These are phyloP conservation scores for Alloascoidea hylecoeti DNA, from an alignment of 805 yeast species.

Conservation along the genomic window DNA sequence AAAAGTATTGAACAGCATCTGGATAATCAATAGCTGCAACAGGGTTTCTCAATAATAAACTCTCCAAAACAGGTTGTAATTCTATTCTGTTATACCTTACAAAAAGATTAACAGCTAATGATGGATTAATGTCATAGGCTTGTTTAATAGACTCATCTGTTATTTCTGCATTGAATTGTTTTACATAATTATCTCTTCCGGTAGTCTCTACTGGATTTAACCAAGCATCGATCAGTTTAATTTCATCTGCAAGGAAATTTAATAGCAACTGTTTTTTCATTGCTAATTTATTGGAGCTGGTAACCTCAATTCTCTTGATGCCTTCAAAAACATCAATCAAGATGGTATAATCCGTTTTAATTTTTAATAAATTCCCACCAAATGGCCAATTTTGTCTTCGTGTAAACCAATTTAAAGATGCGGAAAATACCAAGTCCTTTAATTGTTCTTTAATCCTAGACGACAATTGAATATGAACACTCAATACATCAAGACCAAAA, in stretches of 20 bases:
- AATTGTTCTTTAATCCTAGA: conserved; percentile 31
- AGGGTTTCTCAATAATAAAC: conserved; percentile 41
- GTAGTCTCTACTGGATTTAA: conserved; percentile 34
- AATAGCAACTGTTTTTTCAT: conserved; percentile 39
- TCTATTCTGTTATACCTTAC: conserved; percentile 34
- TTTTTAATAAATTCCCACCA: conserved; percentile 67
- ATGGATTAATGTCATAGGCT: conserved; percentile 59
- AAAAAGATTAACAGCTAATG: conserved; percentile 57
- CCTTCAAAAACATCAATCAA: conserved; percentile 35
- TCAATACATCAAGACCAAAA: conserved; percentile 52
- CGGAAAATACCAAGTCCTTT: conserved; percentile 40
- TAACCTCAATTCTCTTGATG: conserved; percentile 8
- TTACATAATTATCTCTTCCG: conserved; percentile 6
- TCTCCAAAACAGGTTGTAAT: conserved; percentile 23
- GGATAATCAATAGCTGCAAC: conserved; percentile 39
- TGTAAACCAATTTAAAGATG: conserved; percentile 70
- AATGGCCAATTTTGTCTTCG: conserved; percentile 55
- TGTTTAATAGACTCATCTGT: conserved; percentile 24
- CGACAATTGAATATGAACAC: conserved; percentile 34
- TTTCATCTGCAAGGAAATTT: conserved; percentile 63
- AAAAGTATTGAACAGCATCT: conserved; percentile 42
- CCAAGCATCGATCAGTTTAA: conserved; percentile 66
- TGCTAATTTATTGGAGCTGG: conserved; percentile 17
- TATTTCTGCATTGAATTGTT: conserved; percentile 16
- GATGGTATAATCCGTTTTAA: conserved; percentile 51